A percentile compares a stretch with the other conserved stretches of the same genome.
Conservation (phyloP, 768 basidiomycete species). For the Boletus tomentosulus region DNA sequence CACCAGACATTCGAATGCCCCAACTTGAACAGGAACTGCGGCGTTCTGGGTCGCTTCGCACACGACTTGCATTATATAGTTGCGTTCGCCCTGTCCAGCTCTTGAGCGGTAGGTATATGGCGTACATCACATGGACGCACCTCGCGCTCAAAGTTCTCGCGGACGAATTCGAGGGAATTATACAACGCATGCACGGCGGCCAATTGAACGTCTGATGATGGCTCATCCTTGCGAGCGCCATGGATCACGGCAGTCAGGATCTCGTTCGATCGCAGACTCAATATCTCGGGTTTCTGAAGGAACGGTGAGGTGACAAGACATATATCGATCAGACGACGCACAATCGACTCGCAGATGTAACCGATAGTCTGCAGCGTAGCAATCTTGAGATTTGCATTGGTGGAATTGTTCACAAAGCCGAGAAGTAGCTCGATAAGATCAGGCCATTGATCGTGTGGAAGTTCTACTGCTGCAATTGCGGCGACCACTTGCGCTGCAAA, state of each 20-base stretch:
- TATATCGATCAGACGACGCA: conserved; percentile 42
- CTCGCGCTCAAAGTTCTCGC: conserved; percentile 97
- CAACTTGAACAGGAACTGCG: conserved; percentile 82
- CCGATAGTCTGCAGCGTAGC: conserved; percentile 94
- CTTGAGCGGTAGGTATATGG: conserved; percentile 1
- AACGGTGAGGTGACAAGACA: conserved; percentile 5
- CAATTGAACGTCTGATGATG: conserved; percentile 83
- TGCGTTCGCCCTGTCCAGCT: conserved; percentile 80
- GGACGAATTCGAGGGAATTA: conserved; percentile 96
- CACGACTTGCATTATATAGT: conserved; percentile 99
- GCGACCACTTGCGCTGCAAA: conserved; percentile 93
- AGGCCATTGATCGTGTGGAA: conserved; percentile 84
- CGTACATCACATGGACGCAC: conserved; percentile 41
- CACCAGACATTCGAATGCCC: conserved; percentile 92
- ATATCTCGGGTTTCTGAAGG: conserved; percentile 83
- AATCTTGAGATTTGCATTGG: conserved; percentile 72
- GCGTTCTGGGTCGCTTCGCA: conserved; percentile 95
- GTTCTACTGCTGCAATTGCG: conserved; percentile 90
- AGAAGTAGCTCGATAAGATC: conserved; percentile 87
- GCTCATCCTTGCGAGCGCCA: conserved; percentile 94
- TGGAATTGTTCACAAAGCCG: conserved; percentile 74
- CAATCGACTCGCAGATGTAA: conserved; percentile 95
- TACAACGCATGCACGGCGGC: conserved; percentile 90
- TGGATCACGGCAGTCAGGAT: conserved; percentile 98
- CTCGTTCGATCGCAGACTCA: conserved; percentile 88